Conservation (phyloP, 805 yeast genomes). For the Isabelozyma gotoi region DNA sequence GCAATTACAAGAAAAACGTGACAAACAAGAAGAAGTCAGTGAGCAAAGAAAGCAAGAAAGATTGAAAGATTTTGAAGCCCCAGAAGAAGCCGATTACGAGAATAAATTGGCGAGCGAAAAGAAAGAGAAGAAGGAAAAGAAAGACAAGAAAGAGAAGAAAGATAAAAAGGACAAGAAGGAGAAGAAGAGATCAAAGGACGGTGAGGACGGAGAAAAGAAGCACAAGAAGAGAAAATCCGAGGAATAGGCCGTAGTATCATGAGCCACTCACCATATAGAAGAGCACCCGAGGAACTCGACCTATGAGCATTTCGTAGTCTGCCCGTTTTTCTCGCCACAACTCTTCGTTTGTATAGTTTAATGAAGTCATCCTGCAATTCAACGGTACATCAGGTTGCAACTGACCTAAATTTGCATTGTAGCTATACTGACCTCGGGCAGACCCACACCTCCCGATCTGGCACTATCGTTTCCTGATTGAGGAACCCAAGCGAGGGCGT, state of each 20-base stretch:
- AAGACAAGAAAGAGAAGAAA: conserved; percentile 27
- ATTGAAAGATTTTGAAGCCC: conserved; percentile 79
- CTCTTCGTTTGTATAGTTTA: too few relatives aligned
- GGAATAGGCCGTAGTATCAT: too few relatives aligned
- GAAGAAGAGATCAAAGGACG: conserved; percentile 16
- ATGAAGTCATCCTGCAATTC: too few relatives aligned
- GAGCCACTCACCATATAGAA: too few relatives aligned
- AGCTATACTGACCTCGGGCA: too few relatives aligned
- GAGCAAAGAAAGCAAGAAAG: conserved; percentile 67
- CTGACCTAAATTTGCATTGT: not conserved
- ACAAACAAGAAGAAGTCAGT: conserved; percentile 71
- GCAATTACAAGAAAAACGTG: conserved; percentile 73
- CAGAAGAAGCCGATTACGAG: conserved; percentile 66
- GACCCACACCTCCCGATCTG: not conserved
- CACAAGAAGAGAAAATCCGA: conserved; percentile 28
- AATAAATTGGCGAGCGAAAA: conserved; percentile 27
- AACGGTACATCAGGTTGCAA: not conserved
- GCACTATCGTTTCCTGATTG: not conserved
- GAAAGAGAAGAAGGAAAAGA: conserved; percentile 17
- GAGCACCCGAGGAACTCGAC: too few relatives aligned
- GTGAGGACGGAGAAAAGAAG: conserved; percentile 21
- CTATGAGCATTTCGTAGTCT: too few relatives aligned
- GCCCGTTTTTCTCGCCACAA: too few relatives aligned
- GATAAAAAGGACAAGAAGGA: conserved; percentile 25
- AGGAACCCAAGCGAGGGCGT: not conserved